phyloP scores from a whole-genome alignment of 2,329 filamentous ascomycete genomes.

The Talaromyces sp. region DNA sequence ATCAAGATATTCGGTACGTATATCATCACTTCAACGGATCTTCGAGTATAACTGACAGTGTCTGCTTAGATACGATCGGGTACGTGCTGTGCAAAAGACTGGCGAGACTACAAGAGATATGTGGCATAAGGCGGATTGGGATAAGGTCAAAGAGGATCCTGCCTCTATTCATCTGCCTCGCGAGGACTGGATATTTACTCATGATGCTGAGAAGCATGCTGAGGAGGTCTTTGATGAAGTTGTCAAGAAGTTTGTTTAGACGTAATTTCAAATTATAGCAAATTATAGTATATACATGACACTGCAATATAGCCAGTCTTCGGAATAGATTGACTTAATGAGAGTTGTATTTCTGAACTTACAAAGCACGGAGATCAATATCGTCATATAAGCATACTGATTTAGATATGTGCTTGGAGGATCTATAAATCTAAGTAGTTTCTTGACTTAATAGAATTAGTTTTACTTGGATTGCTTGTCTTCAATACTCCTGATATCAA shows the following conservation, averaged over 20 bases:
- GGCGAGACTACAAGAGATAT: constrained; percentile 50
- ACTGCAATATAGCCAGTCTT: not conserved
- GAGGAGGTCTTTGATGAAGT: constrained; percentile 40
- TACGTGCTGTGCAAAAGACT: constrained; percentile 50
- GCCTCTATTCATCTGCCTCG: constrained; percentile 49
- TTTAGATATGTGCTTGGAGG: too few species aligned
- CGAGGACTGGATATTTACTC: constrained; percentile 51
- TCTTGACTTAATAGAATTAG: not conserved
- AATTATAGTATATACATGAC: not conserved
- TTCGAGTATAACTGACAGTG: not conserved
- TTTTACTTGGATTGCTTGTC: not conserved
- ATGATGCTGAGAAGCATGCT: constrained; percentile 51
- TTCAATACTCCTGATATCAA: not conserved
- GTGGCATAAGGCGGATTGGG: constrained; percentile 56
- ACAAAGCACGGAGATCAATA: not conserved
- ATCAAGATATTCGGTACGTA: constrained; percentile 41
- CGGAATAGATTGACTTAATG: not conserved
- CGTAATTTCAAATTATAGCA: not conserved
- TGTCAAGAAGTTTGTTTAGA: constrained; percentile 26
- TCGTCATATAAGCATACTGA: too few species aligned
- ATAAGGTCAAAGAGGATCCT: constrained; percentile 41
- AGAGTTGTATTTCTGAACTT: not conserved
- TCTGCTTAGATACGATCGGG: constrained; percentile 44
- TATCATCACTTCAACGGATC: not conserved
- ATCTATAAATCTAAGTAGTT: not conserved